A percentile compares a stretch with the other conserved stretches of the same genome.
Evolutionary conservation across 139 green algal genomes (phyloP).

Genomic region (Tetraselmis striata): DNA sequence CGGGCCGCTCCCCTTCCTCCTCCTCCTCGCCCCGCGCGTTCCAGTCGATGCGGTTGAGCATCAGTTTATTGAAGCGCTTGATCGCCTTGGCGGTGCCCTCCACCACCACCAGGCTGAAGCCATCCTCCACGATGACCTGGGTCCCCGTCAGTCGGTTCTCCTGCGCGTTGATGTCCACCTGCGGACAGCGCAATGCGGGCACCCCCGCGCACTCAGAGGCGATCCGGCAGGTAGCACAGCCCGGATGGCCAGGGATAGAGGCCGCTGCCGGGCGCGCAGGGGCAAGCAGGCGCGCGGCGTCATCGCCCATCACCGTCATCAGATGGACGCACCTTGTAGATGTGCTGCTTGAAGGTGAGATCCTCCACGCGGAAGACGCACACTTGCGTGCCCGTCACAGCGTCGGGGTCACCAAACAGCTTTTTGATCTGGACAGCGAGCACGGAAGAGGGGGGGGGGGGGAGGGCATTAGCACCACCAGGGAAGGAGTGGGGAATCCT

Average conservation of each 20-base stretch:
- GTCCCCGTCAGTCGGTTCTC: constrained; percentile 77
- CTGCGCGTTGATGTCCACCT: constrained; percentile 84
- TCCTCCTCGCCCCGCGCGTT: constrained; percentile 27
- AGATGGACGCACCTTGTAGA: constrained; percentile 66
- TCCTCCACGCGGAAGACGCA: constrained; percentile 30
- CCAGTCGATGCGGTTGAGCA: constrained; percentile 94
- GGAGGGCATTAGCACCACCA: not conserved
- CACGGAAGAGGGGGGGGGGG: not conserved
- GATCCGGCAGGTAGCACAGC: too few species aligned
- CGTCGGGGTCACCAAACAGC: not conserved
- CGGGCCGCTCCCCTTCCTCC: constrained; percentile 41
- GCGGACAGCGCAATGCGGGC: too few species aligned
- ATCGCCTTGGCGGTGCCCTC: constrained; percentile 67
- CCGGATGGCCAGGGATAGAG: too few species aligned
- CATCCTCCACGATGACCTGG: not conserved
- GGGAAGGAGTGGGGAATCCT: too few species aligned
- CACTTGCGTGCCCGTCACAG: constrained; percentile 6
- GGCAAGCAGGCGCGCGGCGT: too few species aligned
- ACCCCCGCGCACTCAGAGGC: too few species aligned
- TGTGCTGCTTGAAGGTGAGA: constrained; percentile 51
- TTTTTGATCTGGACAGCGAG: not conserved
- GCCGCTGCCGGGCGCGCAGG: too few species aligned
- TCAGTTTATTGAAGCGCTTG: constrained; percentile 85
- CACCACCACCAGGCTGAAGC: constrained; percentile 73
- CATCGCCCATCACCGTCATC: too few species aligned